Conservation (phyloP, 2,329 filamentous ascomycete species). For the Aspergillus hiratsukae region DNA sequence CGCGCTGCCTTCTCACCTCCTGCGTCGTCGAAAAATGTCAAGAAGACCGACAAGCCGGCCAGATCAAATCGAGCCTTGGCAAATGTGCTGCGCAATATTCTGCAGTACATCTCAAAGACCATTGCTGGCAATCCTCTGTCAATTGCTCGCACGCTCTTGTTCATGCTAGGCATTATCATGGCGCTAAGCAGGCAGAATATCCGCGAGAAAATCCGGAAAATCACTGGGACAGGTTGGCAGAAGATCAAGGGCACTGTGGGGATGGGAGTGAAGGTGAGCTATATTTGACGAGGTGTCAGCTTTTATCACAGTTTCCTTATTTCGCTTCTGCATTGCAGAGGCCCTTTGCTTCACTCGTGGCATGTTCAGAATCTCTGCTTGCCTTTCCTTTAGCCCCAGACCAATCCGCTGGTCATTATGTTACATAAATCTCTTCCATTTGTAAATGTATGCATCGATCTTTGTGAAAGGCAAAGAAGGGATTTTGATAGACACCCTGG, state of each 20-base stretch:
- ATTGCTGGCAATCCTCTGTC: constrained; percentile 53
- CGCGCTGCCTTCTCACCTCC: constrained; percentile 31
- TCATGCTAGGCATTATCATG: constrained; percentile 72
- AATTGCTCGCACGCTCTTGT: constrained; percentile 63
- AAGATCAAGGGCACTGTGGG: constrained; percentile 81
- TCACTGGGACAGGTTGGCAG: constrained; percentile 67
- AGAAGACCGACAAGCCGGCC: constrained; percentile 35
- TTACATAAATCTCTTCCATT: constrained; percentile 4
- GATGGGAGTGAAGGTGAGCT: constrained; percentile 97
- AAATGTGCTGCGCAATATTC: constrained; percentile 44
- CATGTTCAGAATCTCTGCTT: constrained; percentile 4
- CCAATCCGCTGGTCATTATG: constrained; percentile 1
- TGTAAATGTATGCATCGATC: constrained; percentile 7
- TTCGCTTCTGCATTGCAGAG: background rate
- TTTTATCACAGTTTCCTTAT: constrained; percentile 11
- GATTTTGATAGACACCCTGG: background rate
- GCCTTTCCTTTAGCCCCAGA: constrained; percentile 2
- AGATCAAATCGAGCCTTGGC: constrained; percentile 43
- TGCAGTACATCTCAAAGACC: constrained; percentile 48
- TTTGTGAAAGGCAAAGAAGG: background rate
- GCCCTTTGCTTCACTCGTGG: background rate
- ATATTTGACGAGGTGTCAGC: constrained; percentile 59
- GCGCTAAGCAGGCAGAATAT: constrained; percentile 71
- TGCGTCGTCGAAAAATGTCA: constrained; percentile 31
- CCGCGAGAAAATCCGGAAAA: constrained; percentile 66